Base-by-base conservation (phyloP, 352 stramenopile species). In the Phytopythium ostracodes region DNA sequence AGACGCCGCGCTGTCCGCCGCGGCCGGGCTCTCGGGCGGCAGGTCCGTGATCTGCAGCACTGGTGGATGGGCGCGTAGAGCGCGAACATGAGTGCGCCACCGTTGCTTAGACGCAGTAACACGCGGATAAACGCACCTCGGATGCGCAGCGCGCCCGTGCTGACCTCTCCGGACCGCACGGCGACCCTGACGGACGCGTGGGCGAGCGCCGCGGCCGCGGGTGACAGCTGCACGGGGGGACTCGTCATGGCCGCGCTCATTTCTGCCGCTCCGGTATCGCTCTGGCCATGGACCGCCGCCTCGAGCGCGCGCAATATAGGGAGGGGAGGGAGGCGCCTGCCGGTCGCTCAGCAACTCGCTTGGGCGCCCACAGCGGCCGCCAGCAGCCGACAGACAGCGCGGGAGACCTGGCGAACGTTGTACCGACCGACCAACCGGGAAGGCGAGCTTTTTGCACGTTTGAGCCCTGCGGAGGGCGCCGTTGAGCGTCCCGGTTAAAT, bases 1-100 rank as follows among this genome's bases (percentile, higher is more conserved):
- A n/a, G 62, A 65, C n/a, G 71, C 56, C 3, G 56, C 62, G 11
- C 67, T 68, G 40, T 63, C 60, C 38, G 67, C 61, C 4, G 63
- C 64, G 11, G 60, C 33, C 25, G 59, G 68, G 9, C 68, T 56
- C 14, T 68, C 66, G 42, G 76, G 61, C 25, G 81, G 77, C 20
- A 87, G 59, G 56, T 87, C 77, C n/a, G 79, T 82, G 17, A 72
- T 71, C 62, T 82, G 75, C 35, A 79, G 53, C 36, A 87, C 75
- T 84, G 51, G 22, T 10, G 6, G 8, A 14, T 20, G 31, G 11
- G 14, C 4, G 18, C 18, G 6, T 20, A 2, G 50, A 22, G 29
- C 1, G 29, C 3, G n/a, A 27, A 38, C 15, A 18, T 15, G 49
- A 29, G 49, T 25, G 25, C 6, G 10, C 24, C 14, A 6, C 24